Base-by-base conservation (phyloP, 371 early-diverging fungal species). In the Syncephalastrum racemosum region DNA sequence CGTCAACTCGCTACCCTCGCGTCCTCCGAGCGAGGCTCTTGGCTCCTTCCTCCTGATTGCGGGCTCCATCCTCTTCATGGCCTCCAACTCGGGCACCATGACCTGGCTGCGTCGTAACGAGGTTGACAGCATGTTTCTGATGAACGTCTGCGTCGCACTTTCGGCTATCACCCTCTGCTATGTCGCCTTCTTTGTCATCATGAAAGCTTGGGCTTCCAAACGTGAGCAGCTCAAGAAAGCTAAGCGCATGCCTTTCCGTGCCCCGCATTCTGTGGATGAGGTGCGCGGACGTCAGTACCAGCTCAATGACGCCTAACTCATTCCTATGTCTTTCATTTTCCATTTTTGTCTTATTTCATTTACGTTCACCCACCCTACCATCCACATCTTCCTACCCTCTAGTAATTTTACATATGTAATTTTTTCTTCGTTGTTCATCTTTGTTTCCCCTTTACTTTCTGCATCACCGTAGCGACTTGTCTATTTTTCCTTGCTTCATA, bases 11-110 rank as follows among this genome's bases (percentile, higher is more conserved):
- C 57, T 62, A 18, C 79, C 79, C 4, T 54, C 58, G 4, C 66
- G 79, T 23, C 79, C 79, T 13, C 79, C 79, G 4, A 70, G 59
- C 41, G 79, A 79, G 53, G 50, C 69, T 2, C 19, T 75, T 4
- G 76, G 79, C 22, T 70, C 79, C 14, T 79, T 79, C 45, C 59
- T 69, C 15, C 41, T 79, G 50, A 71, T 73, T 47, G 67, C 70
- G 31, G 79, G 79, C 1, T 59, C 73, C n/a, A 75, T 79, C 19
- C 50, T 79, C 12, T 79, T 79, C 56, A 79, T 79, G 79, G 79
- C 79, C 2, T 79, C 79, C 53, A 75, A 79, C 40, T 57, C 76
- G 3, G 79, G 79, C 18, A 79, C 79, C 6, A 27, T 79, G 48
- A 39, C 60, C 1, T 79, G 73, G 74, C 24, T 79, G 43, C 67